Evolutionary conservation across 208 protist species (phyloP), one percentile per base, ranked within the genome.

Genomic region (Phytomonas francai): DNA sequence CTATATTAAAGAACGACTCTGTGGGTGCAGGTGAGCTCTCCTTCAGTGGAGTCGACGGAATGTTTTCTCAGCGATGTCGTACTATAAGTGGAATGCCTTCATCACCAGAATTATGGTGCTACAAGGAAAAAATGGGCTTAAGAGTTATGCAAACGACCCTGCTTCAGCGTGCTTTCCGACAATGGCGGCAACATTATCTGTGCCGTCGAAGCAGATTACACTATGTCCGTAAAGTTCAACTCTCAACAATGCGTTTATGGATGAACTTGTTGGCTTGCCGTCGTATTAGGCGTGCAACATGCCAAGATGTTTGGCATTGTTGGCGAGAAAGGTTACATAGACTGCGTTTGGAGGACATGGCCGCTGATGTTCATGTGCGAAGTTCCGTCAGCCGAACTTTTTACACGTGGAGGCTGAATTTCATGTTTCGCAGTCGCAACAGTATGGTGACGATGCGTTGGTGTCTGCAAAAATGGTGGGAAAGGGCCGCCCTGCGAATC

Each of bases 401-500:
- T 7, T 25, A 28, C 2, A 16, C 19, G 6, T 77, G 68, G 68
- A 49, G 68, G n/a, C 6, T 27, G 0, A 61, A 64, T 45, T 59
- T 60, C 27, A 56, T 58, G 27, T 28, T 63, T 19, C 68, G 72
- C 0, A 27, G 58, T 0, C 27, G 28, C 54, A 59, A 28, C 29
- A 72, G 11, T 29, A 32, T 8, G 34, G 67, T 14, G 29, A n/a
- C 34, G 19, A 42, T 76, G 68, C 64, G 70, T 7, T n/a, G 27
- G 59, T 82, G 76, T 65, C 45, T 89, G 5, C 58, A 63, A 36
- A 62, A 60, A 30, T 82, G 77, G 74, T 36, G 77, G 32, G 59
- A 65, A 57, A 34, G 61, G 34, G 49, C 65, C 30, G 42, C 59
- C 59, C 33, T 76, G 51, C 59, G 29, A 25, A 49, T 32, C 6